Conservation (phyloP, 1,284 basidiomycete species). For the Cerioporus squamosus region DNA sequence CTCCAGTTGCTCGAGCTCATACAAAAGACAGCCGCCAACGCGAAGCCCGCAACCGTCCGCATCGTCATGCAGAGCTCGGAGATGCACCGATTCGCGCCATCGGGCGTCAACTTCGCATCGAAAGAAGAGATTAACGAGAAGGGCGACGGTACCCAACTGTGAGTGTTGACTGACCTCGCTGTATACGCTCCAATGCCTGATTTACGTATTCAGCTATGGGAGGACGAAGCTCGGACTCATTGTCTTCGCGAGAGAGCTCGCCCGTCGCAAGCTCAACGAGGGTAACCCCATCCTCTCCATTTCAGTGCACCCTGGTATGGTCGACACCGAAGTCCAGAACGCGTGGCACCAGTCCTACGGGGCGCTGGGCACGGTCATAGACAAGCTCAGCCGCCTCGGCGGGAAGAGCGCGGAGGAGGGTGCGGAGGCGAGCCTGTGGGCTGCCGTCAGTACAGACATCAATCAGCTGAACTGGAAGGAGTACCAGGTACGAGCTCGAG, state of each 20-base stretch:
- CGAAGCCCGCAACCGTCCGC: constrained; percentile 31
- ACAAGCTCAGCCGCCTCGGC: constrained; percentile 24
- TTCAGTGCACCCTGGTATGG: constrained; percentile 36
- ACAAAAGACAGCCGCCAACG: constrained; percentile 32
- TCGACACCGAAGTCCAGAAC: constrained; percentile 36
- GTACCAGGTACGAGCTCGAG: constrained; percentile 27
- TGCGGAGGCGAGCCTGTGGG: constrained; percentile 38
- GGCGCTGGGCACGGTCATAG: constrained; percentile 28
- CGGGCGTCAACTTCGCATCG: constrained; percentile 28
- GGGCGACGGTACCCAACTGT: constrained; percentile 31
- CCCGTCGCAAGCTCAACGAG: constrained; percentile 28
- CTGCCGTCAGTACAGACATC: constrained; percentile 34
- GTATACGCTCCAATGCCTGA: no score
- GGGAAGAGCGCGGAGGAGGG: constrained; percentile 36
- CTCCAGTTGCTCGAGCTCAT: constrained; percentile 33
- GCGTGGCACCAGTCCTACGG: constrained; percentile 34
- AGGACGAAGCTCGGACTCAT: constrained; percentile 36
- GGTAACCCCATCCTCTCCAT: constrained; percentile 30
- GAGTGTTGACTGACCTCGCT: background rate
- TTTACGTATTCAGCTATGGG: constrained; percentile 23
- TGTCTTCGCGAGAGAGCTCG: constrained; percentile 30
- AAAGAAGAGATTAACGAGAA: constrained; percentile 37
- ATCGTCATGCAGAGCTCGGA: constrained; percentile 38
- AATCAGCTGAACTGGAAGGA: constrained; percentile 35
- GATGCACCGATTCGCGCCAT: constrained; percentile 32